Evolutionary conservation across 2,329 filamentous ascomycete genomes (phyloP).

Genomic region (Neurospora sp.): DNA sequence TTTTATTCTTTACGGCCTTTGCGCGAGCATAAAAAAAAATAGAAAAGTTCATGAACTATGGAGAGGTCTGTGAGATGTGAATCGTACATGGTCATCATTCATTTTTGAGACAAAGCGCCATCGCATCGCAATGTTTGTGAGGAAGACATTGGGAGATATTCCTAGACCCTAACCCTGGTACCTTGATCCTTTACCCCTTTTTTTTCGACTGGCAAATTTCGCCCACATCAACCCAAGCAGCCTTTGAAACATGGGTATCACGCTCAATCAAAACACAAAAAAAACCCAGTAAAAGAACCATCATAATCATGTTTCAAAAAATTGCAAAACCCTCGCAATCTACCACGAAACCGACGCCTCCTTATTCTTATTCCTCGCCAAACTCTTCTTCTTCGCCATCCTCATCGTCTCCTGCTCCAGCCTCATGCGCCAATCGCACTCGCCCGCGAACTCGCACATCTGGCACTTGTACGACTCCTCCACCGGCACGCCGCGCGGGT

Average conservation of each 20-base stretch:
- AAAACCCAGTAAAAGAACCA: not conserved
- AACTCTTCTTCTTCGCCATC: slow-evolving; percentile 8
- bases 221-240: not conserved
- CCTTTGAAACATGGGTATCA: not conserved
- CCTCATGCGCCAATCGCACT: slow-evolving; percentile 65
- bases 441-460: slow-evolving; percentile 71
- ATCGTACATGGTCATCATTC: not conserved
- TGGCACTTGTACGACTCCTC: slow-evolving; percentile 85
- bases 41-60: not conserved
- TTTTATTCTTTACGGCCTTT: not conserved
- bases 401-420: slow-evolving; percentile 49
- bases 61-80: not conserved
- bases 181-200: not conserved
- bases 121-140: no score
- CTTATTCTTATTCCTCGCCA: slow-evolving; percentile 5
- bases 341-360: not conserved
- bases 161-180: not conserved
- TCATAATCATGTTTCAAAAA: not conserved
- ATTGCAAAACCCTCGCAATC: not conserved
- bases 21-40: not conserved
- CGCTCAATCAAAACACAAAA: not conserved
- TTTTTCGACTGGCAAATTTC: not conserved
- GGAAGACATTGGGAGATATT: not conserved
- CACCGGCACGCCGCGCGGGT: slow-evolving; percentile 64
- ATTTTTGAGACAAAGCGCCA: not conserved